Evolutionary conservation across 352 stramenopile genomes (phyloP), one percentile per base, ranked within the genome.

Genomic region (Phytophthora pini): DNA sequence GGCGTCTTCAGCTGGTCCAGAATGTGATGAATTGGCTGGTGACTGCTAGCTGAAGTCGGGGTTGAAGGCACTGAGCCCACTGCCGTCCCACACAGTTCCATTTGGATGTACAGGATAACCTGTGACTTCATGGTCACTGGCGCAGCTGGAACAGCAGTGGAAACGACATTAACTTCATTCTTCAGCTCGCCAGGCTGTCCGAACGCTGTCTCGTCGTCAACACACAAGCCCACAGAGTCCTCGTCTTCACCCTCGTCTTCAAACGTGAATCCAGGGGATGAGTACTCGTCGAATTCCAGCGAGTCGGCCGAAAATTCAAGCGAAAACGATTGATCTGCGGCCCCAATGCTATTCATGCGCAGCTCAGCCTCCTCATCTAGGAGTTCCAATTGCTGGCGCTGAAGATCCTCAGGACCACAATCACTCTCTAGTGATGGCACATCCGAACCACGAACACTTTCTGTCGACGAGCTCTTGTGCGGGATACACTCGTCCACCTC

Each of bases 21-120:
- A 43, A 88, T 71, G 27, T 63, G 63, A 74, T 88, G 58, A 56
- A 87, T 70, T 48, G 84, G 62, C 26, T 87, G 61, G 12, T 80
- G 64, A 5, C 74, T 70, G 41, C 56, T 43, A 46, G 51, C 20
- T 15, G 43, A 17, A 48, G 57, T 68, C 31, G 49, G 43, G 5
- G 62, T 68, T 24, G 59, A 68, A 43, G 71, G 46, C 27, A 70
- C 44, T 10, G 62, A 61, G 34, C 68, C 57, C 15, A 68, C 61
- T 11, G 53, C 54, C 8, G 69, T 76, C 7, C 83, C 77, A 47
- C 79, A 91, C 17, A 90, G 26, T 56, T 90, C 82, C 82, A 93
- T 92, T 61, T 94, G 86, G 49, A 94, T 94, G 57, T 89, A 94
- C 40, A 93, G 46, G 12, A 81, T 80, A 48, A 89, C 63, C 49